Conservation (phyloP, 164 flowering plant species). For the Magnolia changhungtana region DNA sequence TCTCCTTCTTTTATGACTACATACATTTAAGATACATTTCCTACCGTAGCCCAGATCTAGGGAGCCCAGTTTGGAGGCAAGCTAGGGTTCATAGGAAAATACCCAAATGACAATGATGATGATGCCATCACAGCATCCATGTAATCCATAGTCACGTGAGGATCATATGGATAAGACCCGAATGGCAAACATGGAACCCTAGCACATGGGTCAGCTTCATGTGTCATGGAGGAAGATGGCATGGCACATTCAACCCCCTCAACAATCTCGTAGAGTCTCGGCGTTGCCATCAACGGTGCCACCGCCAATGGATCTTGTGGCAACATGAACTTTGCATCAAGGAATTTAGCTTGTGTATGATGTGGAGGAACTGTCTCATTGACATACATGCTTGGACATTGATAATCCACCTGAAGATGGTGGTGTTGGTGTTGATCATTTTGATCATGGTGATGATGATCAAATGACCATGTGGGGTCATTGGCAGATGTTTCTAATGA, state of each 20-base stretch:
- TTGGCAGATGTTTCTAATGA: conserved; percentile 12
- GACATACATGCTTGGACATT: background rate
- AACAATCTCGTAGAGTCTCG: conserved; percentile 25
- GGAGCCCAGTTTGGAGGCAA: conserved; percentile 27
- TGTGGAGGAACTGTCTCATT: background rate
- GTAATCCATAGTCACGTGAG: conserved; percentile 22
- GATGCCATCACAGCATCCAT: conserved; percentile 31
- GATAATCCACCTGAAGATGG: conserved; percentile 3
- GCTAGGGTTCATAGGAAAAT: conserved; percentile 32
- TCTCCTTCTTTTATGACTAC: background rate
- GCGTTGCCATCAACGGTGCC: conserved; percentile 15
- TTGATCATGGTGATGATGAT: conserved; percentile 13
- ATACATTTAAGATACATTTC: background rate
- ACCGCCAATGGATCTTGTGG: conserved; percentile 13
- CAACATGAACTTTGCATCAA: conserved; percentile 5
- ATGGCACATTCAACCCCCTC: conserved; percentile 19
- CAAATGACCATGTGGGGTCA: conserved; percentile 25
- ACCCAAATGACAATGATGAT: conserved; percentile 25
- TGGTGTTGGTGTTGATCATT: conserved; percentile 10
- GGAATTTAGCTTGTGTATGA: background rate
- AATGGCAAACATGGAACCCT: conserved; percentile 18
- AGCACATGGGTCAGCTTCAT: conserved; percentile 19
- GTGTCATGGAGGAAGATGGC: conserved; percentile 15
- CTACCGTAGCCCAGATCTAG: background rate
- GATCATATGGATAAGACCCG: conserved; percentile 10